A percentile compares a stretch with the other conserved stretches of the same genome.
Evolutionary conservation across 2,329 filamentous ascomycete species (phyloP).

Genomic region (Fusarium tjaetaba): DNA sequence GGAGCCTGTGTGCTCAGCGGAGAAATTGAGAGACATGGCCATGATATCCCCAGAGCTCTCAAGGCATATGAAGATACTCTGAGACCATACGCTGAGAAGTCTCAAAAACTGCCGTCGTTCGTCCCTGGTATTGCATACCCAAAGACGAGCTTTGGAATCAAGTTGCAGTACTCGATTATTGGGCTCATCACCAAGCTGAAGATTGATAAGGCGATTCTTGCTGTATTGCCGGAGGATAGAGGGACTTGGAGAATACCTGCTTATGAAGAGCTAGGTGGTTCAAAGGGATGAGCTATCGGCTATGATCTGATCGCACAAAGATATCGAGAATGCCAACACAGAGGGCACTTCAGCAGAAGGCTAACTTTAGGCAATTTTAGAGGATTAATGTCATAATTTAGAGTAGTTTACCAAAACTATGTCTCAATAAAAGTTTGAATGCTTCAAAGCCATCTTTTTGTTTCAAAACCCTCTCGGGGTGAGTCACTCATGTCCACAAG

Average conservation of each 20-base stretch:
- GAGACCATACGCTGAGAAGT: conserved; percentile 51
- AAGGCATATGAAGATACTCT: conserved; percentile 54
- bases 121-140: conserved; percentile 43
- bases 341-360: too few species aligned
- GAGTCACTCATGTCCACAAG: background rate
- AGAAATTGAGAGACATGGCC: conserved; percentile 47
- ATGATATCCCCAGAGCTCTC: conserved; percentile 45
- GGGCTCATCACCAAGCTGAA: conserved; percentile 16
- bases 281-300: background rate
- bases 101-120: conserved; percentile 49
- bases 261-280: background rate
- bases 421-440: background rate
- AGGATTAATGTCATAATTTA: background rate
- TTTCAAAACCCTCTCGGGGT: background rate
- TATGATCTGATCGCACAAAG: background rate
- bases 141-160: conserved; percentile 42
- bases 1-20: conserved; percentile 63
- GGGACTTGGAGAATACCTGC: conserved; percentile 24
- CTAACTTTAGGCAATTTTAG: too few species aligned
- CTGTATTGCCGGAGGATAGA: conserved; percentile 18
- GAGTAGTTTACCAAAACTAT: background rate
- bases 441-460: too few species aligned
- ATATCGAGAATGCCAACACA: background rate
- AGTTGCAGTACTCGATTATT: conserved; percentile 32
- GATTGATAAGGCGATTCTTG: conserved; percentile 24